phyloP scores from a whole-genome alignment of 2,329 filamentous ascomycete species.

The Monosporascus cannonballus region DNA sequence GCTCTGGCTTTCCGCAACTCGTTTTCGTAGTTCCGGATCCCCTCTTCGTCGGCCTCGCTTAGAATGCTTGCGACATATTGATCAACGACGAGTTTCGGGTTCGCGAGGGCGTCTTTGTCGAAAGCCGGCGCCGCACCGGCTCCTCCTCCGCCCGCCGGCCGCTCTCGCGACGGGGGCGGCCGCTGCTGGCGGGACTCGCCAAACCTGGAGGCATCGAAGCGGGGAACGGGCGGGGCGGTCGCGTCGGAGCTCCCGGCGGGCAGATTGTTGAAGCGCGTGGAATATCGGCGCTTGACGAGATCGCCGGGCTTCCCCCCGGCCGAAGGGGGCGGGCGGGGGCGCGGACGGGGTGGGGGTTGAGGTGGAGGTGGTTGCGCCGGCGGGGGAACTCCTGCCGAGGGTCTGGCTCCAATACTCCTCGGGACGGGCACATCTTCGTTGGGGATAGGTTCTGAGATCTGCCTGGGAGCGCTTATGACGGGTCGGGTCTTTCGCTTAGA shows the following conservation, averaged over 20 bases:
- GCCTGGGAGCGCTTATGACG: constrained; percentile 54
- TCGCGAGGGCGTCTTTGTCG: constrained; percentile 71
- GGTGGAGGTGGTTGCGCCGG: constrained; percentile 30
- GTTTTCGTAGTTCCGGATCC: constrained; percentile 76
- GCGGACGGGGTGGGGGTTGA: constrained; percentile 23
- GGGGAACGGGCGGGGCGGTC: constrained; percentile 62
- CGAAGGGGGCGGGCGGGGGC: constrained; percentile 38
- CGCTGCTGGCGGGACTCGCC: constrained; percentile 39
- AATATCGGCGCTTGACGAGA: constrained; percentile 90
- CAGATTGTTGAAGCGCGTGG: constrained; percentile 78
- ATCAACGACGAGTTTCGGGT: constrained; percentile 73
- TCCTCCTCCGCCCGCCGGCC: constrained; percentile 36
- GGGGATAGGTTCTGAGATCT: constrained; percentile 56
- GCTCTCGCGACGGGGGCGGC: constrained; percentile 45
- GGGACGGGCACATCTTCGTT: constrained; percentile 39
- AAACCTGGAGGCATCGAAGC: constrained; percentile 47
- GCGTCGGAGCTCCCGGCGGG: constrained; percentile 63
- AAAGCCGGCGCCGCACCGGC: constrained; percentile 55
- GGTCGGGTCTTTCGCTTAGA: constrained; percentile 57
- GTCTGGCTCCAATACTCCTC: constrained; percentile 28
- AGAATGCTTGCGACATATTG: constrained; percentile 71
- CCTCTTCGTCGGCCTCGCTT: constrained; percentile 78
- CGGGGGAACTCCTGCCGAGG: constrained; percentile 15
- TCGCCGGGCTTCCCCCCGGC: constrained; percentile 64
- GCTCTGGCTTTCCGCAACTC: constrained; percentile 71